phyloP scores from a whole-genome alignment of 116 monocot species.

The Cymodocea nodosa region DNA sequence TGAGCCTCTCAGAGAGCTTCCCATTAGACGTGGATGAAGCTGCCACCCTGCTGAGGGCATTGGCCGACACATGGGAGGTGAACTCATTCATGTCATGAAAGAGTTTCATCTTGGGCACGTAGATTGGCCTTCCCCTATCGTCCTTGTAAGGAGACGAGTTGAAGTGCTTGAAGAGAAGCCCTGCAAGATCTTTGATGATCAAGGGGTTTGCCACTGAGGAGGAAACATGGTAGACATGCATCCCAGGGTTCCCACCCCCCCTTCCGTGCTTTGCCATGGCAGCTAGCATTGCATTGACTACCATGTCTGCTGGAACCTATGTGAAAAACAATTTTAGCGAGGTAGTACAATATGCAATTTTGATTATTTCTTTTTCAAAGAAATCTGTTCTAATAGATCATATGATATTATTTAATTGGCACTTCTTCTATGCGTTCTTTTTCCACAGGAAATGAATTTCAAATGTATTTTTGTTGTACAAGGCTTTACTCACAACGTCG shows the following conservation, averaged over 20 bases:
- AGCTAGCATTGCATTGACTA: conserved; percentile 69
- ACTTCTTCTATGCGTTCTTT: neutral
- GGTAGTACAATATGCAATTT: neutral
- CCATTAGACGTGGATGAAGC: conserved; percentile 6
- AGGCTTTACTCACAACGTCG: conserved; percentile 49
- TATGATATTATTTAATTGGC: neutral
- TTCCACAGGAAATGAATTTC: neutral
- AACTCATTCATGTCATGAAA: conserved; percentile 52
- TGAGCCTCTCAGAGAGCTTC: conserved; percentile 25
- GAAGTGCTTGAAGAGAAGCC: conserved; percentile 49
- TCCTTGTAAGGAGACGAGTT: conserved; percentile 35
- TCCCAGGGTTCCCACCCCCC: conserved; percentile 16
- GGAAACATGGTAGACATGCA: conserved; percentile 64
- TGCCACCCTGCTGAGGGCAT: conserved; percentile 21
- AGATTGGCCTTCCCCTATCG: conserved; percentile 39
- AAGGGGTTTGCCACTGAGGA: conserved; percentile 76
- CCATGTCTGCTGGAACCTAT: conserved; percentile 93
- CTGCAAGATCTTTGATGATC: conserved; percentile 33
- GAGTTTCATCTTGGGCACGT: conserved; percentile 40
- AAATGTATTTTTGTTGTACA: too few species aligned
- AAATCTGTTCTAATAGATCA: neutral
- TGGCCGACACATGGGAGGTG: conserved; percentile 21
- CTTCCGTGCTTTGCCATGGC: conserved; percentile 83
- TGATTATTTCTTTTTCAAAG: neutral
- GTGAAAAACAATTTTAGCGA: neutral